Conservation (phyloP, 345 rosid genomes). For the Dipteronia sinensis region DNA sequence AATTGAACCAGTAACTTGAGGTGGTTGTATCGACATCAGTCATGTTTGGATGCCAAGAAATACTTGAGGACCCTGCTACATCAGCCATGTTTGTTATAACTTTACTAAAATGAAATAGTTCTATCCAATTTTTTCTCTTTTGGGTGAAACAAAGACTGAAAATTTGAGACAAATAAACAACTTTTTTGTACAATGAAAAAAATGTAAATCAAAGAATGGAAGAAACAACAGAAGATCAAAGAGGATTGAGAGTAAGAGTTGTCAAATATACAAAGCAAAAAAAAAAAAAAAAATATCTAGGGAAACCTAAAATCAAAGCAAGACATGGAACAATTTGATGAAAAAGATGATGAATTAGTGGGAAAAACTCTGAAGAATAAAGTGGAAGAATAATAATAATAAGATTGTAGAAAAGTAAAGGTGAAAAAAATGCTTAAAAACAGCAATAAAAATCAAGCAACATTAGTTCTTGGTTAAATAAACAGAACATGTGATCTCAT, state of each 20-base stretch:
- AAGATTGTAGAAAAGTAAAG: background rate
- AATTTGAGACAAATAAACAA: background rate
- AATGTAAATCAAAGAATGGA: background rate
- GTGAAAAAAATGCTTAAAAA: background rate
- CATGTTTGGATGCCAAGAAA: conserved; percentile 70
- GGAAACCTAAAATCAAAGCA: conserved; percentile 14
- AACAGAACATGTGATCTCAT: background rate
- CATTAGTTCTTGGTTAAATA: background rate
- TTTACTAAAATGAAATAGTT: conserved; percentile 12
- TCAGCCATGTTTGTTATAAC: conserved; percentile 47
- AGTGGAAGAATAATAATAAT: background rate
- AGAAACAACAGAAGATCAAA: conserved; percentile 4
- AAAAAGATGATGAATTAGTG: background rate
- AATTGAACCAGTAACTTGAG: conserved; percentile 80
- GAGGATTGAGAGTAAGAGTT: background rate
- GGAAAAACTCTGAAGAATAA: conserved; percentile 1
- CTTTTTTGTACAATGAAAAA: background rate
- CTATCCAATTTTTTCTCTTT: background rate
- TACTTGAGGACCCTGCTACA: conserved; percentile 38
- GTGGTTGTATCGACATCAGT: conserved; percentile 54
- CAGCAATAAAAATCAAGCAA: background rate
- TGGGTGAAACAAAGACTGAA: background rate
- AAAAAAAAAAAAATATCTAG: background rate
- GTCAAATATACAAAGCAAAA: too few species aligned
- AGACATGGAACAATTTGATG: conserved; percentile 9